Evolutionary conservation across 148 eudicot genomes (phyloP).

Genomic region (Camellia sinensis): DNA sequence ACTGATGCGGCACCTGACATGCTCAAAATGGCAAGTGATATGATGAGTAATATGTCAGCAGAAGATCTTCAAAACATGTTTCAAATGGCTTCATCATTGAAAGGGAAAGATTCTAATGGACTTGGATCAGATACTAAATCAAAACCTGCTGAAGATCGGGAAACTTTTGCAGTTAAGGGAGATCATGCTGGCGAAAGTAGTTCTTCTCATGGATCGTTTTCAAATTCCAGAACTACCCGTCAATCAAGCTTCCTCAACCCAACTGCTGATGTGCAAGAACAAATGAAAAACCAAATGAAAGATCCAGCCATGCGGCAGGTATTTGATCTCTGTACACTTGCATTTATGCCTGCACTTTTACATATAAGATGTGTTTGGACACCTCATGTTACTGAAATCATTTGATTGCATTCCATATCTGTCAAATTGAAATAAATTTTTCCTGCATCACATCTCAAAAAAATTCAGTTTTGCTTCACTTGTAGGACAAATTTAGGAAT

Average conservation of each 20-base stretch:
- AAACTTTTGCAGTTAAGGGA: constrained; percentile 31
- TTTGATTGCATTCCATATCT: neutral
- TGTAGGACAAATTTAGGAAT: neutral
- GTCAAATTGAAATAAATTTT: neutral
- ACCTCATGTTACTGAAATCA: neutral
- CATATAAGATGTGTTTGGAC: neutral
- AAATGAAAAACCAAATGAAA: constrained; percentile 92
- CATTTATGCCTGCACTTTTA: neutral
- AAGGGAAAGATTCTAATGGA: constrained; percentile 48
- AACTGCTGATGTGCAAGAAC: constrained; percentile 77
- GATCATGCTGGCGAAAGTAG: constrained; percentile 43
- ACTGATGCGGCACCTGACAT: constrained; percentile 73
- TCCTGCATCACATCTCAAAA: neutral
- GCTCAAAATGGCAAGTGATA: constrained; percentile 84
- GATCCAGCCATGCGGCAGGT: constrained; percentile 98
- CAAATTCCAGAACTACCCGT: constrained; percentile 45
- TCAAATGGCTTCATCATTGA: constrained; percentile 74
- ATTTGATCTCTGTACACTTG: constrained; percentile 2
- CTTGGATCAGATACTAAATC: constrained; percentile 34
- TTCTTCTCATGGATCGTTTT: constrained; percentile 32
- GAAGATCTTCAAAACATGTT: constrained; percentile 85
- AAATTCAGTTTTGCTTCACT: no score
- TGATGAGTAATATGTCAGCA: constrained; percentile 92
- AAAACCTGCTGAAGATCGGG: constrained; percentile 19
- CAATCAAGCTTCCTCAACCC: constrained; percentile 54